Evolutionary conservation across 345 rosid genomes (phyloP), one percentile per base, ranked within the genome.

Genomic region (Laguncularia racemosa): DNA sequence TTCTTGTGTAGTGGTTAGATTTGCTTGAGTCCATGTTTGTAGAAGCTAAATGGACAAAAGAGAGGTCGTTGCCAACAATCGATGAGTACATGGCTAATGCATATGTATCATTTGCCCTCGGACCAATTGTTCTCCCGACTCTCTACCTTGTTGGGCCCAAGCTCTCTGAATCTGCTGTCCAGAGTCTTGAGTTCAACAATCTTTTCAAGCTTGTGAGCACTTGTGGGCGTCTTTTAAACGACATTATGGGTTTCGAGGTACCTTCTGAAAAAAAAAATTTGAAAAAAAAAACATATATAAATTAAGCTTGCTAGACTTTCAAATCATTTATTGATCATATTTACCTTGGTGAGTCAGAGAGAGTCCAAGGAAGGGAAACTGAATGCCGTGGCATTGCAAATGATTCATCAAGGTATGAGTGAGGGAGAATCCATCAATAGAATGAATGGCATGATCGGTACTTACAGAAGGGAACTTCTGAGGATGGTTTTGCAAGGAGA

Each of bases 221-320:
- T 16, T 73, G 83, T 20, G 99, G 96, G 52, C 96, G 97, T 59
- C 88, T 89, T 33, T 85, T 86, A 53, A 93, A 89, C 44, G 97
- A 89, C 68, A 75, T 81, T 58, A 82, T 76, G 52, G 63, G 86
- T 63, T 84, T 83, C 58, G 67, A 93, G 88, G 96, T 83, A 44
- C 20, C 53, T 14, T 16, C n/a, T n/a, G n/a, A n/a, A n/a, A n/a
- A n/a, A n/a, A n/a, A n/a, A n/a, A n/a, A n/a, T n/a, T n/a, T n/a
- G n/a, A n/a, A n/a, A n/a, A n/a, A n/a, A n/a, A n/a, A n/a, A n/a
- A n/a, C n/a, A n/a, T n/a, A n/a, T n/a, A n/a, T n/a, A n/a, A n/a
- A 16, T 14, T 17, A 11, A 20, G 18, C 47, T 26, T 23, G 26
- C 18, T 20, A 16, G 20, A 23, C 48, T 43, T 47, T 44, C 4